Conservation (phyloP, 202 grass and related monocot species). For the Dendrocalamus latiflorus region DNA sequence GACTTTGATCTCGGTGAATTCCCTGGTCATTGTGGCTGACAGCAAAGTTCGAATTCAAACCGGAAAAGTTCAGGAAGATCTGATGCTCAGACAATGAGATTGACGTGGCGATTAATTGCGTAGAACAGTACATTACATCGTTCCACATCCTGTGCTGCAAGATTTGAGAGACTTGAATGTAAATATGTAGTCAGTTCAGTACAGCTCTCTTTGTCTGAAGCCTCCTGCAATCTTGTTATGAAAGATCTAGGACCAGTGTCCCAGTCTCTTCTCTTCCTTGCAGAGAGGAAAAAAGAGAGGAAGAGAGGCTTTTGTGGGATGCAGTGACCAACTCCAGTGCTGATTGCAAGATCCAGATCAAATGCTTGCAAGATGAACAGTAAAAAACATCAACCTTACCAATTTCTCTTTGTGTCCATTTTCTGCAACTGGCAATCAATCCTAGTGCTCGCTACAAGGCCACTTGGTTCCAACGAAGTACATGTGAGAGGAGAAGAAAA, state of each 20-base stretch:
- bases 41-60: background rate
- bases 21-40: background rate
- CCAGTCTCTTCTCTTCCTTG: background rate
- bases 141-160: background rate
- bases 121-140: background rate
- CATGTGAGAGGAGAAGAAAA: background rate
- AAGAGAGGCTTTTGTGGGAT: background rate
- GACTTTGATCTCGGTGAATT: background rate
- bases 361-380: background rate
- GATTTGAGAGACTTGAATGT: constrained; percentile 3
- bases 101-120: background rate
- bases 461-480: background rate
- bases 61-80: background rate
- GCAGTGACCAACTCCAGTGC: background rate
- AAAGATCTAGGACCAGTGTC: background rate
- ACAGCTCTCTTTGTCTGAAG: background rate
- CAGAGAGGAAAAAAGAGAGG: background rate
- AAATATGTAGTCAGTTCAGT: background rate
- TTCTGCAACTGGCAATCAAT: background rate
- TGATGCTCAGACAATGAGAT: background rate
- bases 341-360: background rate
- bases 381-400: background rate
- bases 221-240: background rate
- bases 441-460: background rate
- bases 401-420: background rate